A percentile compares a stretch with the other conserved stretches of the same genome.
Conservation (phyloP, 140 eudicot species). For the Erigeron philadelphicus region DNA sequence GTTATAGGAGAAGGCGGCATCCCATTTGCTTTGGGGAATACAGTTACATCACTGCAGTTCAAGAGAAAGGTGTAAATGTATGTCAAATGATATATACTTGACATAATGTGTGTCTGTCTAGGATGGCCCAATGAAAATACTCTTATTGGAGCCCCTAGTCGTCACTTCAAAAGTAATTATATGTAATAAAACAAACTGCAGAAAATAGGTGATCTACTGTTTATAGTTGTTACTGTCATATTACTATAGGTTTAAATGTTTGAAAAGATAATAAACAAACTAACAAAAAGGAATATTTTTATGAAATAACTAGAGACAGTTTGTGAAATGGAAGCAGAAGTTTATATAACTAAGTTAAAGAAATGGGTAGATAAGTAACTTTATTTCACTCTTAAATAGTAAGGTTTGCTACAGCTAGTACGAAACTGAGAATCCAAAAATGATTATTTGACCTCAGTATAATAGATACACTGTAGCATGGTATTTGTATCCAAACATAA, state of each 20-base stretch:
- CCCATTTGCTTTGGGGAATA: constrained; percentile 52
- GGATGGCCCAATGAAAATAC: neutral
- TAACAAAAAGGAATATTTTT: neutral
- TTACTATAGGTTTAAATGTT: neutral
- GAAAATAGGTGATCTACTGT: neutral
- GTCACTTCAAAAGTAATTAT: neutral
- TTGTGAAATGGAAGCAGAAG: neutral
- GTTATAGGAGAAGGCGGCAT: constrained; percentile 45
- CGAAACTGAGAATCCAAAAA: neutral
- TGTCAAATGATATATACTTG: neutral
- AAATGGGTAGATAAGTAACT: neutral
- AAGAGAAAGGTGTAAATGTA: constrained; percentile 10
- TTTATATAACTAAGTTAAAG: neutral
- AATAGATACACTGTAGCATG: neutral
- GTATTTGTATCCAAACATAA: constrained; percentile 12
- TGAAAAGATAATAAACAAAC: neutral
- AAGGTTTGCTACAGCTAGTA: constrained; percentile 2
- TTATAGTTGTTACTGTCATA: neutral
- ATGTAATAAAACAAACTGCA: neutral
- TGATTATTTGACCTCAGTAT: neutral
- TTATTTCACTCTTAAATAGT: neutral
- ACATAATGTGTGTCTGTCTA: neutral
- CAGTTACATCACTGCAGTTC: constrained; percentile 54
- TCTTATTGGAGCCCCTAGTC: neutral
- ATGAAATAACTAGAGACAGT: neutral